Conservation (phyloP, 2,329 filamentous ascomycete genomes). For the Scytalidium sp. region DNA sequence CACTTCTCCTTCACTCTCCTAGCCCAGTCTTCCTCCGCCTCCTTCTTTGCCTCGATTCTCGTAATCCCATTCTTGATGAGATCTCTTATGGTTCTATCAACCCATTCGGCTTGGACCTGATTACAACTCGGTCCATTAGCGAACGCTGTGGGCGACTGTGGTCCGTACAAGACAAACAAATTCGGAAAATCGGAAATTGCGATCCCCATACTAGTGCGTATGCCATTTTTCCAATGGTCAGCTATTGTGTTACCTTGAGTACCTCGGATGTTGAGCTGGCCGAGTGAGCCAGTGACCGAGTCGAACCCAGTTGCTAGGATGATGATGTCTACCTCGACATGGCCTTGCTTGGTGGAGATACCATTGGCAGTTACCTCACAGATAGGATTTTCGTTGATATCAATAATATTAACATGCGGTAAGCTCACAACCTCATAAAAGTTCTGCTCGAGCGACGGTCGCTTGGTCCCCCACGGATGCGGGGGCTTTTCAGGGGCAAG, state of each 20-base stretch:
- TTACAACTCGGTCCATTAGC: constrained; percentile 37
- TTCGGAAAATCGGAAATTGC: constrained; percentile 42
- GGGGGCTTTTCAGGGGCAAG: constrained; percentile 43
- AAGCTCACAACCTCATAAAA: constrained; percentile 49
- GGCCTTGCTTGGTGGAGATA: constrained; percentile 27
- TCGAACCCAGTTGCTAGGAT: constrained; percentile 36
- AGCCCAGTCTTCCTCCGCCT: constrained; percentile 31
- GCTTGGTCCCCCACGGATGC: constrained; percentile 44
- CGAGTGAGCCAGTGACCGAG: constrained; percentile 30
- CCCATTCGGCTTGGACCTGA: constrained; percentile 38
- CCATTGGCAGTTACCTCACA: constrained; percentile 34
- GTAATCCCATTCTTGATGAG: constrained; percentile 25
- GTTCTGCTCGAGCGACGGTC: constrained; percentile 41
- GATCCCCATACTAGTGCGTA: constrained; percentile 35
- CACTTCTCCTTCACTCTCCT: constrained; percentile 27
- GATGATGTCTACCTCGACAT: constrained; percentile 27
- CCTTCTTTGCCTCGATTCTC: constrained; percentile 28
- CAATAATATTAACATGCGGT: constrained; percentile 43
- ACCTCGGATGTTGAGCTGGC: constrained; percentile 28
- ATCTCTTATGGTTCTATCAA: constrained; percentile 29
- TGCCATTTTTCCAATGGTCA: constrained; percentile 30
- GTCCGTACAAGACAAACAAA: constrained; percentile 43
- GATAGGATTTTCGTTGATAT: constrained; percentile 41
- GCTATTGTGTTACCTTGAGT: constrained; percentile 23
- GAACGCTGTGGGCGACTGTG: constrained; percentile 36